Evolutionary conservation across 2,329 filamentous ascomycete genomes (phyloP).

Genomic region (Colletotrichum agaves): DNA sequence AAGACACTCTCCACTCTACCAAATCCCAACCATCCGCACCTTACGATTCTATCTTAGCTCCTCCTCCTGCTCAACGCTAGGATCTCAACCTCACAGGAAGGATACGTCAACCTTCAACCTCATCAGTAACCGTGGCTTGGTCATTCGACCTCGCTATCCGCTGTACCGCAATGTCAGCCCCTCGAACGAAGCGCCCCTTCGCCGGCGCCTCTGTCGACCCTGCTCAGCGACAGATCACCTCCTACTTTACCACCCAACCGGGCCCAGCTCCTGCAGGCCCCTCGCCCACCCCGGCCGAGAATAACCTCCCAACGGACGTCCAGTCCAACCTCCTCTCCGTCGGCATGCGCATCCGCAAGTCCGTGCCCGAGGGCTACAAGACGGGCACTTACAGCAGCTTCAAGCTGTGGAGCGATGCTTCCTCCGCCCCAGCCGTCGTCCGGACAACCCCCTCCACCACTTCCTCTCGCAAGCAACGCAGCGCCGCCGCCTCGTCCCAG

Average conservation of each 20-base stretch:
- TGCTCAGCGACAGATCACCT: slow-evolving; percentile 71
- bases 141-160: slow-evolving; percentile 5
- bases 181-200: slow-evolving; percentile 70
- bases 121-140: slow-evolving; percentile 8
- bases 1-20: slow-evolving; percentile 38
- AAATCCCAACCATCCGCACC: slow-evolving; percentile 9
- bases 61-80: neutral
- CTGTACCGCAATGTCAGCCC: slow-evolving; percentile 57
- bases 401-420: slow-evolving; percentile 59
- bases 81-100: neutral
- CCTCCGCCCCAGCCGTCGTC: slow-evolving; percentile 33
- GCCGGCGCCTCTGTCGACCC: slow-evolving; percentile 68
- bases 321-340: slow-evolving; percentile 89
- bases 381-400: slow-evolving; percentile 67
- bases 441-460: slow-evolving; percentile 38
- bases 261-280: slow-evolving; percentile 37
- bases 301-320: slow-evolving; percentile 70
- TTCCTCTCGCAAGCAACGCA: slow-evolving; percentile 33
- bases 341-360: slow-evolving; percentile 94
- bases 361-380: slow-evolving; percentile 94
- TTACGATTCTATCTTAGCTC: slow-evolving; percentile 3
- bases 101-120: neutral
- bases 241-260: slow-evolving; percentile 61
- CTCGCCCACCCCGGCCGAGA: slow-evolving; percentile 45
- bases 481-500: slow-evolving; percentile 45